Evolutionary conservation across 2,329 filamentous ascomycete genomes (phyloP), one percentile per base, ranked within the genome.

Genomic region (Ceratocystis lukuohia): DNA sequence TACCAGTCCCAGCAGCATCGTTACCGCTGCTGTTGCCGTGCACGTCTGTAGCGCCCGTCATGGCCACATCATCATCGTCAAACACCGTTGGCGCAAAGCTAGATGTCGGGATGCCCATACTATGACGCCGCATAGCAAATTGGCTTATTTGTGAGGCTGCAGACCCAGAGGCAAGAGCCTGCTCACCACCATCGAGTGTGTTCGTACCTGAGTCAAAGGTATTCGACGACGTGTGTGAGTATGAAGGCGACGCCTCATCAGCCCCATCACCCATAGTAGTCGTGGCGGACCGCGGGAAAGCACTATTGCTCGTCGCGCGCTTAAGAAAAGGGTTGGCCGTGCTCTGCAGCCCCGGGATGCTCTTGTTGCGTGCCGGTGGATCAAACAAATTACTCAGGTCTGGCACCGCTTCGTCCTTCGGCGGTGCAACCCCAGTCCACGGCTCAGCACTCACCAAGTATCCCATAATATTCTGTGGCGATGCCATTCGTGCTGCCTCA

Each of bases 381-480:
- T 65, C 67, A 61, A 66, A 66, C 12, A 66, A 33, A 8, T 62
- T 63, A 37, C 64, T 78, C 30, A 78, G 76, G 71, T 84, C 82
- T 0, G 81, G 80, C 41, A 89, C 80, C 3, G 87, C 78, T 67
- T 83, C 81, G 72, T 91, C 88, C 70, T 82, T 80, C 10, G 79
- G 74, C 0, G 88, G 87, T 0, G 86, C 81, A 37, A 84, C 77
- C 62, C 86, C 85, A 67, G 82, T 79, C 74, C 88, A 92, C 37
- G 80, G 79, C 75, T 91, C 88, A 46, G 87, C 89, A 71, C 84
- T 85, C 30, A 92, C 84, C 12, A 88, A 74, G 72, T 88, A 80
- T 10, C 88, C 88, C 66, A 89, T 79, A 68, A 92, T 84, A 68
- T 81, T 81, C 75, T 91, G 86, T 0, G 88, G 88, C 64, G 87